These are phyloP conservation scores for Fraxinus platypoda DNA, from an alignment of 305 asterid species.

Conservation along the genomic window DNA sequence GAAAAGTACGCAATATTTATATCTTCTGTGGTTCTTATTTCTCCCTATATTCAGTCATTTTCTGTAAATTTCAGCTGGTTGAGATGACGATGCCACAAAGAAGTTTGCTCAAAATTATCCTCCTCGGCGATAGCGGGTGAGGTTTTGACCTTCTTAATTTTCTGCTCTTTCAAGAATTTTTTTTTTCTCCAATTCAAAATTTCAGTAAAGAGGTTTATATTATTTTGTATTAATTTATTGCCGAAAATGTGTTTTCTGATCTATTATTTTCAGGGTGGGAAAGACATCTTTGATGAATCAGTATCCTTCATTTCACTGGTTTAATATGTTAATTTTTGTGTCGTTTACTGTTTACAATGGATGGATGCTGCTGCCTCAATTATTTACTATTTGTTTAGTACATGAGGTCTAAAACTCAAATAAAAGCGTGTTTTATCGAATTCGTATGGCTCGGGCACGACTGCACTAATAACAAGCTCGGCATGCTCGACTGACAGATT, in stretches of 20 bases:
- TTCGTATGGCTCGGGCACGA: background rate
- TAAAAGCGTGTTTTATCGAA: background rate
- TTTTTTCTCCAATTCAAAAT: background rate
- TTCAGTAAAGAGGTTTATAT: background rate
- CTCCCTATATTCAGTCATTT: background rate
- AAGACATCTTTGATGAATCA: conserved; percentile 69
- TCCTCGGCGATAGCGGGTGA: conserved; percentile 72
- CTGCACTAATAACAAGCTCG: background rate
- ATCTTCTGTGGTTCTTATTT: background rate
- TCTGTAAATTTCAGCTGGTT: background rate
- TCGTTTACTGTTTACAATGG: background rate
- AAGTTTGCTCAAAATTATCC: conserved; percentile 69
- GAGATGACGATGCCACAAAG: conserved; percentile 27
- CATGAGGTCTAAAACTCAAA: background rate
- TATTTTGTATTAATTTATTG: background rate
- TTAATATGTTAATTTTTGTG: background rate
- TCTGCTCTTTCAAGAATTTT: background rate
- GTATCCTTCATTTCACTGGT: conserved; percentile 41
- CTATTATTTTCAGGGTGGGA: conserved; percentile 56
- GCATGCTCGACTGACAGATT: background rate
- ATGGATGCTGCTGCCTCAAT: background rate
- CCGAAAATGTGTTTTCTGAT: background rate
- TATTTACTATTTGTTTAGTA: background rate
- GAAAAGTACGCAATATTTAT: background rate
- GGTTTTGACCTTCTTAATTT: background rate